Percentiles rank a stretch among this genome's conserved stretches.
Evolutionary conservation across 371 early-diverging fungal species (phyloP).

Genomic region (Umbelopsis sp.): DNA sequence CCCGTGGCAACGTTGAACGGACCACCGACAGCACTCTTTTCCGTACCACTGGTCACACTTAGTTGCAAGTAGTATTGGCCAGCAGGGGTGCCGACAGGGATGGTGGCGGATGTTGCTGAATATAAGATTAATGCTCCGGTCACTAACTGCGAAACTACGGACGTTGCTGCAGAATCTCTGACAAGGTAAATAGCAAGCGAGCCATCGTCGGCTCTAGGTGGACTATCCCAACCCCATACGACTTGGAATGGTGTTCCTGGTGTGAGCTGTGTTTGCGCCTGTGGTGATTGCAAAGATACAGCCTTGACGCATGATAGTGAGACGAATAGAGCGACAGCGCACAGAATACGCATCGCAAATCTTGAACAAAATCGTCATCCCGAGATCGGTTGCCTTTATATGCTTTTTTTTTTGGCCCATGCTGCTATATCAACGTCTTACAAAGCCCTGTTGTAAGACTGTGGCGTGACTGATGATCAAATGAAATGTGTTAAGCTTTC

Average conservation of each 20-base stretch:
- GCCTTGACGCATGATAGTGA: background rate
- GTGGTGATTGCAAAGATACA: background rate
- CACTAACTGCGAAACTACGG: background rate
- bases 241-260: background rate
- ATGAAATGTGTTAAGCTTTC: background rate
- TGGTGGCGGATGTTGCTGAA: background rate
- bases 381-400: background rate
- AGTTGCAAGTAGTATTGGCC: background rate
- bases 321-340: background rate
- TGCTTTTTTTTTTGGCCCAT: background rate
- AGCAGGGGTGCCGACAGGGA: background rate
- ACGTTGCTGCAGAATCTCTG: background rate
- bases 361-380: background rate
- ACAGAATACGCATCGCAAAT: background rate
- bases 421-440: background rate
- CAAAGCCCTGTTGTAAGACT: conserved; percentile 5
- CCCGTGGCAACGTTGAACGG: background rate
- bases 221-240: background rate
- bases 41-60: background rate
- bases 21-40: background rate
- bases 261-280: background rate
- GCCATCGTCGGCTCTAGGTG: background rate
- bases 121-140: background rate
- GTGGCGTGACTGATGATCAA: background rate
- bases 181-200: background rate